A percentile compares a stretch with the other conserved stretches of the same genome.
These are phyloP conservation scores for Endoconidiophora laricicola DNA, from an alignment of 2,329 filamentous ascomycete genomes.

Conservation along the genomic window DNA sequence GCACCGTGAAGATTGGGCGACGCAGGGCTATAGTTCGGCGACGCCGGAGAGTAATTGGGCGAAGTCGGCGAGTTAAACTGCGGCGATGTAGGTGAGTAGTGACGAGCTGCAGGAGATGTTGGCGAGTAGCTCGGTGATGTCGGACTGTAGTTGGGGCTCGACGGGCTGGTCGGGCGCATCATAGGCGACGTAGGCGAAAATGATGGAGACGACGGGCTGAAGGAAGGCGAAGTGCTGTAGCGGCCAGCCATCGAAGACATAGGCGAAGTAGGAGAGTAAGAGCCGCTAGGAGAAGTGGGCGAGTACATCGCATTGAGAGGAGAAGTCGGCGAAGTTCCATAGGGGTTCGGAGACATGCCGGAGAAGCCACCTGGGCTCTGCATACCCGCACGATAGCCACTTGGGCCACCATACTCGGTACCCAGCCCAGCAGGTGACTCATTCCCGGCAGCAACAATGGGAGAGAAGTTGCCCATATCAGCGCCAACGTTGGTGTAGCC, in stretches of 20 bases:
- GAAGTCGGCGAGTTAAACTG: conserved; percentile 61
- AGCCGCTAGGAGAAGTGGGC: conserved; percentile 57
- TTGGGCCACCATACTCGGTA: conserved; percentile 38
- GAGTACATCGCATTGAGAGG: conserved; percentile 46
- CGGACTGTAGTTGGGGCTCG: conserved; percentile 46
- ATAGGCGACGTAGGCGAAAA: conserved; percentile 47
- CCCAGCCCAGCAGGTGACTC: conserved; percentile 51
- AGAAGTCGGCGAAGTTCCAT: conserved; percentile 52
- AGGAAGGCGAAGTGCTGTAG: conserved; percentile 42
- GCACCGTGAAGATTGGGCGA: conserved; percentile 36
- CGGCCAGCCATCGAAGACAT: conserved; percentile 36
- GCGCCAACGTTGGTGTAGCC: conserved; percentile 48
- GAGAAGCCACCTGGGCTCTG: conserved; percentile 48
- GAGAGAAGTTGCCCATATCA: conserved; percentile 52
- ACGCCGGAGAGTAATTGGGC: conserved; percentile 54
- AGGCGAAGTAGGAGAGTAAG: conserved; percentile 64
- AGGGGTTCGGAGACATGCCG: conserved; percentile 51
- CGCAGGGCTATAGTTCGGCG: conserved; percentile 55
- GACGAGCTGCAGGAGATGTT: conserved; percentile 39
- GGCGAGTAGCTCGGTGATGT: conserved; percentile 50
- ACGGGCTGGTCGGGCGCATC: conserved; percentile 36
- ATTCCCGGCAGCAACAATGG: conserved; percentile 59
- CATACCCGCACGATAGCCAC: conserved; percentile 31
- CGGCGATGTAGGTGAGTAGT: conserved; percentile 57
- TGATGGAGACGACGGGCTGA: conserved; percentile 45